Base-by-base conservation (phyloP, 192 early-diverging fungal genomes). In the Coemansia sp. region DNA sequence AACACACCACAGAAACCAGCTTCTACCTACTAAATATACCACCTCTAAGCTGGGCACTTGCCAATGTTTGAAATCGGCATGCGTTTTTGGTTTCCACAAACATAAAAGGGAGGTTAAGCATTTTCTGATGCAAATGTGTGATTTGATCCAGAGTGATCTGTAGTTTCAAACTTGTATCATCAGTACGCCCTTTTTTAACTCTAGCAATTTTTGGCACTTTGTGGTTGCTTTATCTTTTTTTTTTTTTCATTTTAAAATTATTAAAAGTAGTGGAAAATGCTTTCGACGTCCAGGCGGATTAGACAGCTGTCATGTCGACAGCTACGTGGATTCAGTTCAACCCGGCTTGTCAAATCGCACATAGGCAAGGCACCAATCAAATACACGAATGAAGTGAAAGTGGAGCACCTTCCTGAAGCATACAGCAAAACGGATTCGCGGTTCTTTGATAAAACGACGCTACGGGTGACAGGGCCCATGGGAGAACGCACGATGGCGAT, bases 361-460 rank as follows among this genome's bases (percentile, higher is more conserved):
- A 91, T 97, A 76, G 96, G 96, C 61, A 87, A 90, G 37, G 79
- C 86, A 53, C 79, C 87, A 10, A 82, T 99, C 23, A 86, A 84
- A 45, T 90, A 90, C 75, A 85, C 93, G 2, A 74, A 77, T 52
- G 91, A 90, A 39, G 93, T 99, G 7, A 71, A 84, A 56, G 83
- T 99, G 52, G 77, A 75, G 31, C 87, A 91, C 71, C 72, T 88
- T 33, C 58, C 72, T 39, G 86, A 84, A 39, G 86, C 92, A 31
- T 87, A 86, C 82, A 67, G 64, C 37, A 61, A 73, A 4, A 83
- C 81, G 16, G 87, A 85, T 42, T 86, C 90, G 20, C 83, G 88
- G 52, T 87, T 87, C 63, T 67, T 85, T 10, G 64, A 86, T 70
- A 89, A 87, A 59, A 88, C 87, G 2, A 86, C 77, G 21, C 74